These are phyloP conservation scores for Colletotrichum sp. DNA, from an alignment of 2,329 filamentous ascomycete species.

Conservation along the genomic window DNA sequence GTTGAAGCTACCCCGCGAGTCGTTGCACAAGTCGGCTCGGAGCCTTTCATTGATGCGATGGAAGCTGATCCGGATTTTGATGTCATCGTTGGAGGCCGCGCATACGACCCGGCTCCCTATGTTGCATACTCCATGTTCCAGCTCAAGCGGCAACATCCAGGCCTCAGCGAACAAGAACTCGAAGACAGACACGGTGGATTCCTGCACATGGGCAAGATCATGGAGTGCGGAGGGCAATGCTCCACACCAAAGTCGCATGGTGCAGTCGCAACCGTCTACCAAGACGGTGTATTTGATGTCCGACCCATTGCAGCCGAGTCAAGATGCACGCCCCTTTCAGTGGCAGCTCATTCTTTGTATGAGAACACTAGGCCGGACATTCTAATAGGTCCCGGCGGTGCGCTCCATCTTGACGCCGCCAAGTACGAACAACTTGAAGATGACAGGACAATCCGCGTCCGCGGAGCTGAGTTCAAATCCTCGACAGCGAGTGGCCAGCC, in stretches of 20 bases:
- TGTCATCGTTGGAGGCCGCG: background rate
- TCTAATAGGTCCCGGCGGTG: background rate
- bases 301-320: background rate
- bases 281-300: background rate
- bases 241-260: background rate
- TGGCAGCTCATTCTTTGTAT: background rate
- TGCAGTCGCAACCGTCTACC: background rate
- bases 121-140: background rate
- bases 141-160: background rate
- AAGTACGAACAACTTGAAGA: background rate
- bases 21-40: background rate
- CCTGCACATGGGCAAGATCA: background rate
- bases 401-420: background rate
- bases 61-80: background rate
- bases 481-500: background rate
- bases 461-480: background rate
- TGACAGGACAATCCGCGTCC: background rate
- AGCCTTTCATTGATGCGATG: background rate
- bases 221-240: background rate
- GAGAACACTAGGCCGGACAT: background rate
- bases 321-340: background rate
- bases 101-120: background rate
- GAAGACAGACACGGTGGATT: background rate
- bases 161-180: background rate
- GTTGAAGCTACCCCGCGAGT: background rate